Evolutionary conservation across 31 red algal genomes (phyloP).

Genomic region (Asparagopsis taxiformis): DNA sequence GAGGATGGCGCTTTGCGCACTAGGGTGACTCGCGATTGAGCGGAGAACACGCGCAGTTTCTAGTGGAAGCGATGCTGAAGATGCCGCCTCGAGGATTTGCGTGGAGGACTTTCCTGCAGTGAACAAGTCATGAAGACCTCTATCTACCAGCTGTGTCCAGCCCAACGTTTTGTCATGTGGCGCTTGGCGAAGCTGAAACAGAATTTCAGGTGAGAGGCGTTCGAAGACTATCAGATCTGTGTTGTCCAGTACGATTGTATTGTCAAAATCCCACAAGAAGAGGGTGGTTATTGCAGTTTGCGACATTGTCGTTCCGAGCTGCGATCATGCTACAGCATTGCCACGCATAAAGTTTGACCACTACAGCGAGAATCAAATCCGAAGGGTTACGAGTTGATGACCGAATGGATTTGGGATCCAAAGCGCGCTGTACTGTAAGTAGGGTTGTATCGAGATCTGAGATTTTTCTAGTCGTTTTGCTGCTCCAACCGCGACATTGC

Average conservation of each 20-base stretch:
- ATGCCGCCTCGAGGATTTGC: background rate
- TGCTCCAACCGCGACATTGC: no score
- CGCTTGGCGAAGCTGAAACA: background rate
- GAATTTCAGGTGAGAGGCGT: background rate
- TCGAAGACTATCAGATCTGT: constrained; percentile 3
- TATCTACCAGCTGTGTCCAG: background rate
- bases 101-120: background rate
- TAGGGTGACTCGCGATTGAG: background rate
- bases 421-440: no score
- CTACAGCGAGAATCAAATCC: no score
- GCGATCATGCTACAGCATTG: background rate
- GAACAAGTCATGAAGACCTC: background rate
- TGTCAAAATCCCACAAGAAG: constrained; percentile 21
- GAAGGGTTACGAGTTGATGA: no score
- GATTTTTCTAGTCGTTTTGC: no score
- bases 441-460: no score
- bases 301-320: background rate
- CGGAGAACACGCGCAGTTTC: background rate
- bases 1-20: constrained; percentile 1
- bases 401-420: constrained; percentile 1
- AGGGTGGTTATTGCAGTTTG: background rate
- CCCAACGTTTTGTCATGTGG: no score
- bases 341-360: no score
- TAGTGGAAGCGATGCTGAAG: background rate
- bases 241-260: constrained; percentile 14